Evolutionary conservation across 345 rosid species (phyloP).

Genomic region (Schrenkiella parvula): DNA sequence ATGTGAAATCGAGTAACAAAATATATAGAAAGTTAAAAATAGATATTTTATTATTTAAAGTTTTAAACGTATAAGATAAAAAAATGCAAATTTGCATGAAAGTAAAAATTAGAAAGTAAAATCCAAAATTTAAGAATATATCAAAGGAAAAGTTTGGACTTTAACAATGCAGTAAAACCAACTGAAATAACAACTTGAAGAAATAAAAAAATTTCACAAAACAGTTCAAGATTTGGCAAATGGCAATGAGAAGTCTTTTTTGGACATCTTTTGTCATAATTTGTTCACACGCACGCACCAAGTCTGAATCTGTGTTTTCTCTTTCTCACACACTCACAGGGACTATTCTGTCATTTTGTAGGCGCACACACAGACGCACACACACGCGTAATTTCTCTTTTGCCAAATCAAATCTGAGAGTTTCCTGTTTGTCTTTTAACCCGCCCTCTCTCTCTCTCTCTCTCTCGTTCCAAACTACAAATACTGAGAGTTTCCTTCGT

Average conservation of each 20-base stretch:
- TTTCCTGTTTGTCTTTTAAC: neutral
- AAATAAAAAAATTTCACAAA: neutral
- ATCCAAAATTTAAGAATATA: too few relatives aligned
- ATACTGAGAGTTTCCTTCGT: too few relatives aligned
- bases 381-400: neutral
- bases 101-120: too few relatives aligned
- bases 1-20: too few relatives aligned
- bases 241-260: neutral
- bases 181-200: too few relatives aligned
- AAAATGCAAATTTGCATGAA: too few relatives aligned
- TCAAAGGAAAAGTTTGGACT: too few relatives aligned
- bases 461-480: too few relatives aligned
- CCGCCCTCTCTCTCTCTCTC: conserved; percentile 14
- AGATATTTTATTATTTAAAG: too few relatives aligned
- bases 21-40: too few relatives aligned
- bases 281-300: conserved; percentile 13
- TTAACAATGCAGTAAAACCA: too few relatives aligned
- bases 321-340: neutral
- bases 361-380: neutral
- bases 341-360: conserved; percentile 9
- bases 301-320: neutral
- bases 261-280: conserved; percentile 3
- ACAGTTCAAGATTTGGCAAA: neutral
- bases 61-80: too few relatives aligned
- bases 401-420: conserved; percentile 25